These are phyloP conservation scores for Malassezia obtusa DNA, from an alignment of 1,284 basidiomycete species.

Conservation along the genomic window DNA sequence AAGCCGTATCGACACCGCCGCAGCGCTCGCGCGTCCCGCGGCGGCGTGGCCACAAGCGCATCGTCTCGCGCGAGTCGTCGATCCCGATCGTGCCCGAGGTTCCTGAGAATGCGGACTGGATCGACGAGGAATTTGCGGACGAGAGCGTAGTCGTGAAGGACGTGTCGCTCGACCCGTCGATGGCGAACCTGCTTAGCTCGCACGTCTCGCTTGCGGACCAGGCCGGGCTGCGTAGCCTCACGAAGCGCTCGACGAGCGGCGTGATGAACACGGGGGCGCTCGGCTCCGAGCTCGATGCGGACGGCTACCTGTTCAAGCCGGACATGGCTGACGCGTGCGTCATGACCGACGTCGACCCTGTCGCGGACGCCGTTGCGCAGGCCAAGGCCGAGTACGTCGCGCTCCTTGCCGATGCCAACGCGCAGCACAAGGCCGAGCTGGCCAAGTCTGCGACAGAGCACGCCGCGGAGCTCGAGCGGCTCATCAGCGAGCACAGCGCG, in stretches of 20 bases:
- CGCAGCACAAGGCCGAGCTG: not conserved
- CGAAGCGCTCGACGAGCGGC: not conserved
- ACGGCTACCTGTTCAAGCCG: not conserved
- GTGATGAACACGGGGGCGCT: not conserved
- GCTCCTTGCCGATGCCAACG: not conserved
- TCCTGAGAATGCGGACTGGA: slow-evolving; percentile 11
- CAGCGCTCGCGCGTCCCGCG: slow-evolving; percentile 8
- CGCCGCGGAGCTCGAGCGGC: not conserved
- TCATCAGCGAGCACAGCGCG: not conserved
- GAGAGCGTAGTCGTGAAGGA: slow-evolving; percentile 14
- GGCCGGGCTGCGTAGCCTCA: not conserved
- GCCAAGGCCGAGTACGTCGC: not conserved
- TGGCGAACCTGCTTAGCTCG: slow-evolving; percentile 8
- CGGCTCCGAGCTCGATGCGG: slow-evolving; percentile 9
- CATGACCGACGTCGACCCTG: slow-evolving; percentile 7
- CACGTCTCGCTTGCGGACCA: not conserved
- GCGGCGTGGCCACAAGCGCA: slow-evolving; percentile 17
- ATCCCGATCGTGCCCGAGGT: not conserved
- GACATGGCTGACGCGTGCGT: slow-evolving; percentile 3
- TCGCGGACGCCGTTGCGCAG: not conserved
- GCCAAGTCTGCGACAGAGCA: not conserved
- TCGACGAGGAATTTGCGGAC: slow-evolving; percentile 14
- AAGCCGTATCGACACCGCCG: slow-evolving; percentile 20
- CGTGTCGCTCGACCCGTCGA: slow-evolving; percentile 7
- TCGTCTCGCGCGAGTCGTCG: not conserved